phyloP scores from a whole-genome alignment of 2,329 filamentous ascomycete genomes.

The Sordariomycetes sp. region DNA sequence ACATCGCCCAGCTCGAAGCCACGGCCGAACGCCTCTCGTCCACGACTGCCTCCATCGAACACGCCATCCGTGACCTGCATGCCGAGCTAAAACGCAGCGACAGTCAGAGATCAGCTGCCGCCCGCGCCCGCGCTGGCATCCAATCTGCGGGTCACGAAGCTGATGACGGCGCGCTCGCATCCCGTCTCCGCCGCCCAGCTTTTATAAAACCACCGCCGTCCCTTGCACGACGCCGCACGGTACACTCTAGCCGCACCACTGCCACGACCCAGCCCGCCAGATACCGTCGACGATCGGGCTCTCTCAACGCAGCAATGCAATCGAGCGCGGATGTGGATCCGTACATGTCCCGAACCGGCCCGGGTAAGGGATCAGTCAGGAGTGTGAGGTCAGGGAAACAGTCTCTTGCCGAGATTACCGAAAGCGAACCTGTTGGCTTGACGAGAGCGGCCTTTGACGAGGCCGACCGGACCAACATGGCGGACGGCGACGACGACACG shows the following conservation, averaged over 20 bases:
- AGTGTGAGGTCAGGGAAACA: conserved; percentile 39
- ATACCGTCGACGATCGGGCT: conserved; percentile 1
- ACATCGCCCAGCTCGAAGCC: conserved; percentile 65
- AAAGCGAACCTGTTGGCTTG: conserved; percentile 41
- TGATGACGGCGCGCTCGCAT: conserved; percentile 8
- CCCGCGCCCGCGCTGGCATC: conserved; percentile 23
- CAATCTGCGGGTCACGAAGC: neutral
- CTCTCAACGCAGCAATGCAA: conserved; percentile 15
- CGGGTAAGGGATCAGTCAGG: conserved; percentile 41
- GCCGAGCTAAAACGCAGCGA: conserved; percentile 60
- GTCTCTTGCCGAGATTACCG: conserved; percentile 45
- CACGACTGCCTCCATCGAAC: conserved; percentile 60
- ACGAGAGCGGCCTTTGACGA: conserved; percentile 42
- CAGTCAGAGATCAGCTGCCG: conserved; percentile 53
- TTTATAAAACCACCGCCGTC: conserved; percentile 37
- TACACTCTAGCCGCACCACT: neutral
- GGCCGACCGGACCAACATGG: conserved; percentile 31
- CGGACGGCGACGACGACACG: conserved; percentile 25
- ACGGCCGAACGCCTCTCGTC: conserved; percentile 64
- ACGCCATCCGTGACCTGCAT: conserved; percentile 66
- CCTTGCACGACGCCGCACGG: conserved; percentile 54
- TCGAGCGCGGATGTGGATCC: conserved; percentile 14
- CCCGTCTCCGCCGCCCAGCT: conserved; percentile 14
- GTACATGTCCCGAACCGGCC: conserved; percentile 37
- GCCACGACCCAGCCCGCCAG: neutral